phyloP scores from a whole-genome alignment of 2,329 filamentous ascomycete species.

The Hymenoscyphus salicellus region DNA sequence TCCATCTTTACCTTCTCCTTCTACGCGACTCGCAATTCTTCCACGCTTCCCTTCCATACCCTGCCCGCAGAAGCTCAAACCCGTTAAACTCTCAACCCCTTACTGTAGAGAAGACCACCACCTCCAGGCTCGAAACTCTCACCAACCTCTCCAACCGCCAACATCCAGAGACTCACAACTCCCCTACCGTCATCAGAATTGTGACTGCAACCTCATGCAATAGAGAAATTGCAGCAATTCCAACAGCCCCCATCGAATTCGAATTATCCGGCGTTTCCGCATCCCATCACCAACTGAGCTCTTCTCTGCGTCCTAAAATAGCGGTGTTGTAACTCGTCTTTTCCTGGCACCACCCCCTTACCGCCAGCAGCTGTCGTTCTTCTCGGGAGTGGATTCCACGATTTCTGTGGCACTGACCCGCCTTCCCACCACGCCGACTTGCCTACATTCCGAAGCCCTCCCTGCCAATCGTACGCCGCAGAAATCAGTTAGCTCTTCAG shows the following conservation, averaged over 20 bases:
- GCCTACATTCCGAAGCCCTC: constrained; percentile 29
- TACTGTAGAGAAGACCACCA: background rate
- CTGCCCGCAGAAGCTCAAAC: background rate
- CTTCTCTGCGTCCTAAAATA: constrained; percentile 14
- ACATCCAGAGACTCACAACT: background rate
- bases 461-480: constrained; percentile 26
- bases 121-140: background rate
- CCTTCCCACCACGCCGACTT: constrained; percentile 26
- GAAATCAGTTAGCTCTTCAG: constrained; percentile 26
- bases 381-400: constrained; percentile 1
- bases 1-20: background rate
- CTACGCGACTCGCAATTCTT: background rate
- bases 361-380: constrained; percentile 5
- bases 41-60: background rate
- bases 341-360: constrained; percentile 14
- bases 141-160: background rate
- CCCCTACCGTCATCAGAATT: background rate
- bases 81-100: background rate
- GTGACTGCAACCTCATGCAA: background rate
- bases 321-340: constrained; percentile 11
- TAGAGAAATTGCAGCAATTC: background rate
- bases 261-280: constrained; percentile 2
- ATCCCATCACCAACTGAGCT: background rate
- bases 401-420: constrained; percentile 11
- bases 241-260: background rate